Base-by-base conservation (phyloP, 2,329 filamentous ascomycete genomes). In the Phialemoniopsis sp. region DNA sequence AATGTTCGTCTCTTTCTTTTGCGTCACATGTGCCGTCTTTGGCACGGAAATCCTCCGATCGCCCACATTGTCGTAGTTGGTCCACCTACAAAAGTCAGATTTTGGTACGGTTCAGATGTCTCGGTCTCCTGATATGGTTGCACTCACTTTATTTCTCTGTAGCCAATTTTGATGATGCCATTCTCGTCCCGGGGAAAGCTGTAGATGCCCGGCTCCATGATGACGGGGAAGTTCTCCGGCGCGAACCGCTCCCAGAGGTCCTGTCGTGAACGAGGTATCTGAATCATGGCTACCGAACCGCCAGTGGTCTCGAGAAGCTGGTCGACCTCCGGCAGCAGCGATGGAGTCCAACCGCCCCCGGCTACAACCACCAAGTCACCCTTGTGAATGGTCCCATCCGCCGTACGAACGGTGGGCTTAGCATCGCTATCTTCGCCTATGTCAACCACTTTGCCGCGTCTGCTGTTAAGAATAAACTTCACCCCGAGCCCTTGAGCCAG, bases 231-330 rank as follows among this genome's bases (percentile, higher is more conserved):
- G 31, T 40, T 40, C 10, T 36, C 32, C 8, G 32, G 38, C 3
- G 32, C 18, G 28, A 35, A 40, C 8, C 32, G 17, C 7, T 40
- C 31, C 32, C 38, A 40, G 5, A 40, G 19, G 17, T 54, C 53
- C 2, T 14, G 26, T 2, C 39, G 43, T 4, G n/a, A 16, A 12
- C 18, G 15, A 9, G 32, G 32, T 6, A 40, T 35, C 13, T 30
- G 32, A 17, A 40, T 35, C n/a, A 29, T 40, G 2, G 32, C 38
- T 7, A 40, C 31, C 16, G 32, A 40, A 7, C 38, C 38, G 4
- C 32, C 31, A 7, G 38, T 36, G 9, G 32, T 40, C 26, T 40
- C 38, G 3, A 40, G 17, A 13, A 40, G 38, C 7, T 34, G 13
- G 5, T 14, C 34, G 16, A 26, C 16, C 26, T 40, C 38, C 13